Evolutionary conservation across 2,329 filamentous ascomycete genomes (phyloP), one percentile per base, ranked within the genome.

Genomic region (Aspergillus sp.): DNA sequence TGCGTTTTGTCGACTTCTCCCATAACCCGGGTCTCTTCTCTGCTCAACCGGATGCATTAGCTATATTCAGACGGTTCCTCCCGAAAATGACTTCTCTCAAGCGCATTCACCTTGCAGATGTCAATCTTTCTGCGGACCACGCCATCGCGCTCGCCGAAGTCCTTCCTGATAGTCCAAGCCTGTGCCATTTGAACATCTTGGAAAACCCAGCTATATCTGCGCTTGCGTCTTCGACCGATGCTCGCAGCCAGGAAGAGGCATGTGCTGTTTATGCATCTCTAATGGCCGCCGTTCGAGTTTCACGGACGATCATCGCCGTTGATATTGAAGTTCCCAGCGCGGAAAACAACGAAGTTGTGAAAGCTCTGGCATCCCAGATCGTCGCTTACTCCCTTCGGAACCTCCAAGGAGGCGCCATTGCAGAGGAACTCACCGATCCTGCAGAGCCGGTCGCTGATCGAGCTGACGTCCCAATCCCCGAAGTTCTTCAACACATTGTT

Each of bases 361-460:
- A 90, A 67, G 90, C 90, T 3, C 77, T 96, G 57, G 90, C 90
- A 0, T 94, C 91, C 61, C 90, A 95, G 66, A 86, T 95, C n/a
- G 85, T 96, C 39, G 91, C 89, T 0, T 96, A 96, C 67, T 95
- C 88, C 53, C 77, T 98, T 52, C 83, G 87, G 49, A 98, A 98
- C 60, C 85, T 98, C 75, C 89, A 95, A 65, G 81, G 80, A 7
- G 80, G 86, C 13, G 83, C 88, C 9, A 81, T 89, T 49, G 76
- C 79, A 7, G 83, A 85, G 48, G 77, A 81, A 23, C 49, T 69
- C 17, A 58, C 62, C 15, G 63, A 49, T 71, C 71, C 53, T 65
- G 75, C 43, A 67, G 72, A 30, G 67, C 74, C 45, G 65, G 72
- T n/a, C 65, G 72, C 47, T 71, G 71, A 64, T 63, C 63, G 57